Evolutionary conservation across 768 basidiomycete species (phyloP).

Genomic region (Auriculariales sp.): DNA sequence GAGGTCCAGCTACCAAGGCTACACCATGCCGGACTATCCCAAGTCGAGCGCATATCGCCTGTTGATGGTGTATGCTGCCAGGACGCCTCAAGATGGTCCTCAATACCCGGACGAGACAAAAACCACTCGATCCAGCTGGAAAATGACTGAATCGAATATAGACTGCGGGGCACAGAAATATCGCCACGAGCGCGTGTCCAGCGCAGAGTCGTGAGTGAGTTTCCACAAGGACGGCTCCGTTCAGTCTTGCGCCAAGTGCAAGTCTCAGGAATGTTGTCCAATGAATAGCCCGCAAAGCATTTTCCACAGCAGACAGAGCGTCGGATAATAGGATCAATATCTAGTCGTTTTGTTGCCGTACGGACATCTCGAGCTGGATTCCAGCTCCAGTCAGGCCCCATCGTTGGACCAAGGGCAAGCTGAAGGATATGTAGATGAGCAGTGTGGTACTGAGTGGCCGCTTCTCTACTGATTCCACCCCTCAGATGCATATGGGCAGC

Average conservation of each 20-base stretch:
- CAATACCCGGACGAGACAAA: not conserved
- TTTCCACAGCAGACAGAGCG: not conserved
- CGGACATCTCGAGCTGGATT: not conserved
- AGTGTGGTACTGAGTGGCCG: too few species aligned
- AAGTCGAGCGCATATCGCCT: not conserved
- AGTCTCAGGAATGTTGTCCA: not conserved
- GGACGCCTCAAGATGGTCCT: not conserved
- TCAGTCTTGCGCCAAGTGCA: not conserved
- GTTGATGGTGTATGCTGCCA: not conserved
- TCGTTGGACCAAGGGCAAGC: too few species aligned
- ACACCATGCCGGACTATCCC: not conserved
- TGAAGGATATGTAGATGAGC: too few species aligned
- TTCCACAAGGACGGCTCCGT: not conserved
- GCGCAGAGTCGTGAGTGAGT: not conserved
- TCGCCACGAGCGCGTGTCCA: not conserved
- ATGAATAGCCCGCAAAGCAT: not conserved
- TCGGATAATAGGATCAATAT: not conserved
- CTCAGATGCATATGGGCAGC: too few species aligned
- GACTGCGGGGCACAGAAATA: not conserved
- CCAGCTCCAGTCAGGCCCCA: too few species aligned
- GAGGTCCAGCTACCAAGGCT: not conserved
- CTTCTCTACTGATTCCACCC: too few species aligned
- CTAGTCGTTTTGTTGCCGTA: not conserved
- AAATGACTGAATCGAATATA: not conserved
- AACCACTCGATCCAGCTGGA: not conserved